Percentiles rank a stretch among this genome's conserved stretches.
phyloP scores from a whole-genome alignment of 2,329 filamentous ascomycete species.

The Emmonsiellopsis sp. region DNA sequence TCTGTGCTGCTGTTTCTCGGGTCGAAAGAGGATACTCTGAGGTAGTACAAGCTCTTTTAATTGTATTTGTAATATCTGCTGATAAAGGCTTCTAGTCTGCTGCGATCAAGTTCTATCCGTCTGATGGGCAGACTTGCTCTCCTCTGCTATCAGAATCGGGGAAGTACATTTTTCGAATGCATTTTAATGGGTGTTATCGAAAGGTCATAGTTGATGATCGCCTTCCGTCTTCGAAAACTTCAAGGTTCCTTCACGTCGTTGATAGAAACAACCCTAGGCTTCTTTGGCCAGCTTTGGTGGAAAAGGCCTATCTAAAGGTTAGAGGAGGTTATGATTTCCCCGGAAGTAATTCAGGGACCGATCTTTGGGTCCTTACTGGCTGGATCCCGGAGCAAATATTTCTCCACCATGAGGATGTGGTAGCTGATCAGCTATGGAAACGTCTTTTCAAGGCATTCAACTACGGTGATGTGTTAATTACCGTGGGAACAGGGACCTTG shows the following conservation, averaged over 20 bases:
- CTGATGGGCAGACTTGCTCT: constrained; percentile 47
- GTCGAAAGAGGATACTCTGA: constrained; percentile 59
- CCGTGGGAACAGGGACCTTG: constrained; percentile 79
- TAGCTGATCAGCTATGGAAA: constrained; percentile 67
- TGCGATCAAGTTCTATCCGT: constrained; percentile 72
- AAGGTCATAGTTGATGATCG: constrained; percentile 83
- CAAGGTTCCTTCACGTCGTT: constrained; percentile 73
- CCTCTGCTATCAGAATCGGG: constrained; percentile 66
- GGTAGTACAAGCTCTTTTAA: constrained; percentile 36
- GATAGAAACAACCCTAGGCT: constrained; percentile 74
- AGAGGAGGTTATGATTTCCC: constrained; percentile 96
- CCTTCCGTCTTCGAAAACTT: constrained; percentile 64
- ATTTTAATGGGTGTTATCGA: constrained; percentile 91
- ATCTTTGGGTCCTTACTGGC: constrained; percentile 83
- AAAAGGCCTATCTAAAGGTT: constrained; percentile 95
- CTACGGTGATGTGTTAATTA: constrained; percentile 74
- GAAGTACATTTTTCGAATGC: constrained; percentile 84
- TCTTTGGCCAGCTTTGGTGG: constrained; percentile 84
- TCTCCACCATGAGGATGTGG: constrained; percentile 74
- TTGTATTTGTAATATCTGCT: not conserved
- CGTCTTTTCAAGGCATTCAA: constrained; percentile 66
- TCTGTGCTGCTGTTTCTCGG: constrained; percentile 71
- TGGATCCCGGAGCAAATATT: constrained; percentile 98
- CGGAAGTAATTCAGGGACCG: constrained; percentile 92
- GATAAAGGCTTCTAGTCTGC: constrained; percentile 23